Conservation (phyloP, 768 basidiomycete genomes). For the Tulasnella sp. region DNA sequence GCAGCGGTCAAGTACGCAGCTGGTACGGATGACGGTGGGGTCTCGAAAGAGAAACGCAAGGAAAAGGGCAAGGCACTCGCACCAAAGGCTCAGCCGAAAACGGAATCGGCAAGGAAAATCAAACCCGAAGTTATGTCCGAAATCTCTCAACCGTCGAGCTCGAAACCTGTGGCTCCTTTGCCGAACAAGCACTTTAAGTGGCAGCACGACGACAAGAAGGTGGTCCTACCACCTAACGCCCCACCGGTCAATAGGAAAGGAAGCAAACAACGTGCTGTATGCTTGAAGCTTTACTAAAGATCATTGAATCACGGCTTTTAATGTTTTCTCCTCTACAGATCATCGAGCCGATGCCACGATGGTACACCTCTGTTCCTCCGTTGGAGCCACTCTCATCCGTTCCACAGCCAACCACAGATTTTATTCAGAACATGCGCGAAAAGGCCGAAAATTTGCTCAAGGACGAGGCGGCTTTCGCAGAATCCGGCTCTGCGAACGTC, state of each 20-base stretch:
- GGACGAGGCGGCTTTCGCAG: conserved; percentile 2
- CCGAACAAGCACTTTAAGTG: background rate
- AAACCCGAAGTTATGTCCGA: background rate
- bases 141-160: background rate
- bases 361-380: conserved; percentile 2
- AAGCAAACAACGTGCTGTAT: background rate
- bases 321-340: background rate
- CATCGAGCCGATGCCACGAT: conserved; percentile 1
- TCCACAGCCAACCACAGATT: background rate
- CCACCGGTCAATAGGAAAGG: background rate
- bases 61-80: background rate
- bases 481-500: background rate
- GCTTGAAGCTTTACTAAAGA: background rate
- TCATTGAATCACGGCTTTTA: background rate
- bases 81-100: background rate
- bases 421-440: background rate
- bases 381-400: background rate
- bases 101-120: background rate
- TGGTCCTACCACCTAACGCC: background rate
- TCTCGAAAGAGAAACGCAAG: background rate
- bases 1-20: background rate
- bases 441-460: background rate
- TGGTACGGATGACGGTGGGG: background rate
- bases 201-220: background rate
- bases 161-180: background rate